phyloP scores from a whole-genome alignment of 345 rosid species.

The Lagerstroemia speciosa region DNA sequence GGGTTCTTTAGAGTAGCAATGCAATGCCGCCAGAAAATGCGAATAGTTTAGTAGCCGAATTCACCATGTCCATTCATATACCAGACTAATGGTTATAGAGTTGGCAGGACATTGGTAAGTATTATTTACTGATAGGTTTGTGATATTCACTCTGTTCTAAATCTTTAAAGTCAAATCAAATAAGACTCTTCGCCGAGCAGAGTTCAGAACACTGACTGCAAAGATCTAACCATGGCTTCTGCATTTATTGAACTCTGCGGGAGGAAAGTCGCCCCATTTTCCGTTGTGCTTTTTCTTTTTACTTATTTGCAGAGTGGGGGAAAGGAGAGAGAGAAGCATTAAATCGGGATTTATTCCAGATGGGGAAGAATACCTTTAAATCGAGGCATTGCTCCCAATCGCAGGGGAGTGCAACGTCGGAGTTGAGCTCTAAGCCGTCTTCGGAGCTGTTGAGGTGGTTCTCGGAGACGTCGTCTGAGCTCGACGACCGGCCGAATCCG shows the following conservation, averaged over 20 bases:
- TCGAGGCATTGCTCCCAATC: slow-evolving; percentile 92
- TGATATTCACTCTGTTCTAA: not conserved
- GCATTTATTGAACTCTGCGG: slow-evolving; percentile 44
- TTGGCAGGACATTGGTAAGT: no score
- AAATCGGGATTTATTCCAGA: not conserved
- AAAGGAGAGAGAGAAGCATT: not conserved
- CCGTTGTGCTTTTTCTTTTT: slow-evolving; percentile 3
- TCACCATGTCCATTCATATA: no score
- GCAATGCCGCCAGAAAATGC: no score
- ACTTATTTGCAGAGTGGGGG: not conserved
- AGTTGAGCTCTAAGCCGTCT: slow-evolving; percentile 57
- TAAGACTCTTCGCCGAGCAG: not conserved
- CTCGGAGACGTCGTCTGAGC: slow-evolving; percentile 20
- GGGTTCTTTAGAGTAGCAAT: no score
- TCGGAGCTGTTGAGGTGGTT: slow-evolving; percentile 28
- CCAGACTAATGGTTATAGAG: no score
- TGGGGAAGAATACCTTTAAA: slow-evolving; percentile 40
- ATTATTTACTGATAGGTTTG: no score
- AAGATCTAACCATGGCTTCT: slow-evolving; percentile 36
- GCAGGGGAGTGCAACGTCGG: slow-evolving; percentile 62
- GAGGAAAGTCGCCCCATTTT: slow-evolving; percentile 10
- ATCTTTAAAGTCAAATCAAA: not conserved
- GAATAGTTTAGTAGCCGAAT: no score
- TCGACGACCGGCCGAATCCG: slow-evolving; percentile 33
- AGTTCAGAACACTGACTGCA: not conserved